Evolutionary conservation across 129 eudicot genomes (phyloP).

Genomic region (sunflower (Helianthus annuus)): DNA sequence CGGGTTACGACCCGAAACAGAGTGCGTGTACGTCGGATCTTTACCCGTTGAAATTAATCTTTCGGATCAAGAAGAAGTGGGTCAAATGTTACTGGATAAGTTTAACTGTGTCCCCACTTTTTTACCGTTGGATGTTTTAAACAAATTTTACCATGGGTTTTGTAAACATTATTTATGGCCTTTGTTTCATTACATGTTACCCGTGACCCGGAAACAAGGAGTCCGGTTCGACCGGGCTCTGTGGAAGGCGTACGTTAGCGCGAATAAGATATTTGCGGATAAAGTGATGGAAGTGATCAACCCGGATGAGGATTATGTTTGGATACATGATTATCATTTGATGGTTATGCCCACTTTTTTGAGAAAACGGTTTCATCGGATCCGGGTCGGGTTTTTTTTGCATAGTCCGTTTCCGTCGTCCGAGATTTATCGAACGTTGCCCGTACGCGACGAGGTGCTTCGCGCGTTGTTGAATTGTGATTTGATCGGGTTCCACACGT

Average conservation of each 20-base stretch:
- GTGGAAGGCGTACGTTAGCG: constrained; percentile 82
- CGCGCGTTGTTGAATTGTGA: constrained; percentile 78
- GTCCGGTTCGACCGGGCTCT: constrained; percentile 51
- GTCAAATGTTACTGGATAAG: constrained; percentile 49
- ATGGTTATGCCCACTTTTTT: constrained; percentile 79
- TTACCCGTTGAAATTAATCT: constrained; percentile 56
- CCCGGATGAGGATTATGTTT: constrained; percentile 86
- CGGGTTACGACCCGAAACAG: constrained; percentile 55
- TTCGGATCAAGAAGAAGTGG: constrained; percentile 74
- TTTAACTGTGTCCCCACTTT: constrained; percentile 85
- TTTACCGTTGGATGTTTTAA: constrained; percentile 50
- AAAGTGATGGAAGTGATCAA: constrained; percentile 76
- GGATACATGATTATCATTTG: constrained; percentile 97
- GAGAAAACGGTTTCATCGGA: constrained; percentile 56
- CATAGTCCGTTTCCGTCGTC: constrained; percentile 89
- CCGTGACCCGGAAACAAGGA: constrained; percentile 56
- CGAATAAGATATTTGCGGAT: constrained; percentile 78
- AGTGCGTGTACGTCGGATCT: constrained; percentile 68
- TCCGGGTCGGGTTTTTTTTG: constrained; percentile 78
- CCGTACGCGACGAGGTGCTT: constrained; percentile 76
- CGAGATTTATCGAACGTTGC: constrained; percentile 76
- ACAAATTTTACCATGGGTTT: constrained; percentile 76
- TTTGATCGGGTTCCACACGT: constrained; percentile 87
- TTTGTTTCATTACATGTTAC: constrained; percentile 76
- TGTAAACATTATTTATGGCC: constrained; percentile 98